phyloP scores from a whole-genome alignment of 176 grass and related monocot species.

The Oryza glaberrima region DNA sequence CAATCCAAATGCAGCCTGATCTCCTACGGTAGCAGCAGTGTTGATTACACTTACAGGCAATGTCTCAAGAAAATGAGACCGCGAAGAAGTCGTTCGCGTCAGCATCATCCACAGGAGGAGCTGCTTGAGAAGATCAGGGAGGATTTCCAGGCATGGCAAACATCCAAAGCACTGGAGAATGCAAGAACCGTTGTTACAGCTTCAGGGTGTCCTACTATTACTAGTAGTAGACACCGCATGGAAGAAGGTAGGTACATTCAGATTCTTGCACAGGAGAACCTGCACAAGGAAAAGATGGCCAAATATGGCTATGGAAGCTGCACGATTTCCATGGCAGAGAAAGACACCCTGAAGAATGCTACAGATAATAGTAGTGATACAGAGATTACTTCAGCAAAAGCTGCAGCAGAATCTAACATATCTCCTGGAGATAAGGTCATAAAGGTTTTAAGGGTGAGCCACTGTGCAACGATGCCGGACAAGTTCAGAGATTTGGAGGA shows the following conservation, averaged over 20 bases:
- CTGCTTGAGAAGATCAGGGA: slow-evolving; percentile 70
- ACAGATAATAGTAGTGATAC: neutral
- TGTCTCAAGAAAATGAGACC: slow-evolving; percentile 32
- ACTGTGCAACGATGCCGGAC: neutral
- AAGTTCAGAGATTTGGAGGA: slow-evolving; percentile 7
- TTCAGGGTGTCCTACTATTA: neutral
- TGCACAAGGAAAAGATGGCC: slow-evolving; percentile 66
- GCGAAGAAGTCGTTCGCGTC: slow-evolving; percentile 20
- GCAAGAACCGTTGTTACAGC: neutral
- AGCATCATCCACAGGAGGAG: slow-evolving; percentile 75
- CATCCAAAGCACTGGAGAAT: slow-evolving; percentile 43
- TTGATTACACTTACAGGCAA: slow-evolving; percentile 38
- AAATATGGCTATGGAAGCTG: slow-evolving; percentile 44
- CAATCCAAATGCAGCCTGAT: slow-evolving; percentile 48
- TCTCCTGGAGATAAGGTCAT: neutral
- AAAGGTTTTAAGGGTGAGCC: neutral
- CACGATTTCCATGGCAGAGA: neutral
- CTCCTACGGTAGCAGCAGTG: slow-evolving; percentile 28
- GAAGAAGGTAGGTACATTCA: slow-evolving; percentile 43
- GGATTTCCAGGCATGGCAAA: slow-evolving; percentile 73
- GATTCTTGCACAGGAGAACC: slow-evolving; percentile 73
- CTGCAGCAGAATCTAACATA: neutral
- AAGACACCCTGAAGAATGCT: slow-evolving; percentile 9
- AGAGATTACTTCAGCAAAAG: neutral
- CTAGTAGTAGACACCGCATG: slow-evolving; percentile 2